phyloP scores from a whole-genome alignment of 805 yeast genomes.

The Schwanniomyces occidentalis region DNA sequence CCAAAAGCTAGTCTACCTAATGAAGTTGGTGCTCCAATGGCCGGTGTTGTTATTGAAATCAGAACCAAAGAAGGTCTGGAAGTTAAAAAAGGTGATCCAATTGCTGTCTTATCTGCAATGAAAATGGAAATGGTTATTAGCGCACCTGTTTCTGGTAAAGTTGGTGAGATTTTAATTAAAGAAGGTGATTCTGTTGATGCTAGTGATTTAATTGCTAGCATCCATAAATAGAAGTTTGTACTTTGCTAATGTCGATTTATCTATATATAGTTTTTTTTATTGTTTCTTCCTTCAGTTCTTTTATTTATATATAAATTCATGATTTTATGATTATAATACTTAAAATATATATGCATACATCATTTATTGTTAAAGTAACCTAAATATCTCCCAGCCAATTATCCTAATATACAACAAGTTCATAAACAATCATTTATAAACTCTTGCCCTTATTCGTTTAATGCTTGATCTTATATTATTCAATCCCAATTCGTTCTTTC shows the following conservation, averaged over 20 bases:
- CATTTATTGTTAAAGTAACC: too few species aligned
- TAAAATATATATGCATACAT: too few species aligned
- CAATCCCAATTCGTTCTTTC: constrained; percentile 28
- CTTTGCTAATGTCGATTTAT: too few species aligned
- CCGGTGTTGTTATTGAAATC: constrained; percentile 95
- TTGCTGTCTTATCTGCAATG: constrained; percentile 95
- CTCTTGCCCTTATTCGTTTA: constrained; percentile 1
- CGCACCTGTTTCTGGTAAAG: constrained; percentile 85
- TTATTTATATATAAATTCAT: too few species aligned
- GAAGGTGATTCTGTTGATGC: constrained; percentile 97
- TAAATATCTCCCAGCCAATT: too few species aligned
- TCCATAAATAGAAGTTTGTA: constrained; percentile 32
- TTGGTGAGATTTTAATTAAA: constrained; percentile 72
- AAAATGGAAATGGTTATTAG: constrained; percentile 99
- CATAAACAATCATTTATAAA: not conserved
- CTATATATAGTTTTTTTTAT: constrained; percentile 1
- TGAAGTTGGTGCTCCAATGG: constrained; percentile 99
- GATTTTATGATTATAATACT: too few species aligned
- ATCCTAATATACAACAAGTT: too few species aligned
- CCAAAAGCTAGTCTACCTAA: constrained; percentile 92
- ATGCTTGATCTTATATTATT: constrained; percentile 4
- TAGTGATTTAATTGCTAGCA: constrained; percentile 68
- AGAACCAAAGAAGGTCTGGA: constrained; percentile 84
- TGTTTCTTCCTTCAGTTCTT: constrained; percentile 2
- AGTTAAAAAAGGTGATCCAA: constrained; percentile 94